Base-by-base conservation (phyloP, 2,329 filamentous ascomycete genomes). In the Fusarium verrucosum region DNA sequence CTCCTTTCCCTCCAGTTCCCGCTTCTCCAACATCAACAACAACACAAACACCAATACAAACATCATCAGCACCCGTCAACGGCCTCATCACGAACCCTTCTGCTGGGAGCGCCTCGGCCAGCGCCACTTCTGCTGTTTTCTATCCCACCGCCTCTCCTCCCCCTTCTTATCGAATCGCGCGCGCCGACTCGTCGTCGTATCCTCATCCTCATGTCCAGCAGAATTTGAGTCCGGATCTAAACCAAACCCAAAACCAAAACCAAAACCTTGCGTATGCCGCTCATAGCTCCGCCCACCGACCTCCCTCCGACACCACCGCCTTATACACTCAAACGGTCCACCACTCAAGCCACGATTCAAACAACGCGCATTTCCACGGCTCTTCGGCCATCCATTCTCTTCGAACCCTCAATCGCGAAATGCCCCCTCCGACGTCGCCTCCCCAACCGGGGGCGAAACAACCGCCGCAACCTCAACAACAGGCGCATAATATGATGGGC, bases 351-450 rank as follows among this genome's bases (percentile, higher is more conserved):
- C 75, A 76, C 66, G 70, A 76, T 30, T 66, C 75, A 35, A 72
- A 73, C 49, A 79, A 79, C 72, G 74, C 77, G 50, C 80, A 80
- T 60, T 77, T 80, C 54, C 80, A 77, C 51, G 81, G 78, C 72
- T 68, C 80, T n/a, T 80, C 81, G 10, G 81, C 81, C 37, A 74
- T 82, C 52, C 73, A 78, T 20, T 75, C 80, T 20, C 73, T 74
- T 10, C 72, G 71, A 62, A 66, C 74, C 56, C 56, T 73, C 50
- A 77, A 75, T 71, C 80, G 78, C 67, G 73, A 74, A 36, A 83
- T 83, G 80, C 80, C 81, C 50, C 82, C 81, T 33, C 79, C 72
- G 36, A 76, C 73, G 41, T 82, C 81, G 54, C 81, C 82, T 62
- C 78, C 79, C 33, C 77, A 77, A 50, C 75, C 71, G 58, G 73